Base-by-base conservation (phyloP, 2,329 filamentous ascomycete species). In the Cladosporium velox region DNA sequence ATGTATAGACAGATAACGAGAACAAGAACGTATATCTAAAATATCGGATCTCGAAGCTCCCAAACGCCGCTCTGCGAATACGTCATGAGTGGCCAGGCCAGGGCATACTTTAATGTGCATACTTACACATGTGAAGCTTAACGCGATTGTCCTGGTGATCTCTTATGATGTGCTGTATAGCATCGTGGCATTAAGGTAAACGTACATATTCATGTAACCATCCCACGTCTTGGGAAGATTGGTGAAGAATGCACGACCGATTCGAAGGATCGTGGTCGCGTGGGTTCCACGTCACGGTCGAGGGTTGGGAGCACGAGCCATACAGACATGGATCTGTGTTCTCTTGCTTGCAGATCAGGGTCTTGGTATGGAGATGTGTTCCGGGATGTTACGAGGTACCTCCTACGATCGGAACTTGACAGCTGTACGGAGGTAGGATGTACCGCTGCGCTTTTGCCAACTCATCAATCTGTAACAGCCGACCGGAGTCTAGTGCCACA, bases 1-100 rank as follows among this genome's bases (percentile, higher is more conserved):
- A 21, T 55, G 18, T 34, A 18, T 21, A n/a, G 30, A 34, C 21
- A 15, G 15, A 11, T n/a, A 34, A 12, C 18, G 52, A 21, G 21
- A 7, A 4, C n/a, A 24, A 32, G 26, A 30, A 30, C 28, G 4
- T 18, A 52, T 52, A 26, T 30, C 24, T 52, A 30, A 47, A 30
- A 47, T 21, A 12, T 47, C n/a, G n/a, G n/a, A n/a, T 47, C n/a
- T 47, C n/a, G 8, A 47, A 47, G 41, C 41, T 47, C 41, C n/a
- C 41, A 21, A 47, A 47, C 41, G 49, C 49, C 49, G 49, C 49
- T 30, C 26, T 30, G 49, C 49, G 49, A 26, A 30, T 35, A 35
- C 57, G 57, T 59, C 57, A 59, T 59, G 57, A 59, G 38, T 44
- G 57, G 35, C 57, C 28, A 59, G 57, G 26, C 24, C 57, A 32